Evolutionary conservation across 768 basidiomycete genomes (phyloP), one percentile per base, ranked within the genome.

Genomic region (Mycena amicta): DNA sequence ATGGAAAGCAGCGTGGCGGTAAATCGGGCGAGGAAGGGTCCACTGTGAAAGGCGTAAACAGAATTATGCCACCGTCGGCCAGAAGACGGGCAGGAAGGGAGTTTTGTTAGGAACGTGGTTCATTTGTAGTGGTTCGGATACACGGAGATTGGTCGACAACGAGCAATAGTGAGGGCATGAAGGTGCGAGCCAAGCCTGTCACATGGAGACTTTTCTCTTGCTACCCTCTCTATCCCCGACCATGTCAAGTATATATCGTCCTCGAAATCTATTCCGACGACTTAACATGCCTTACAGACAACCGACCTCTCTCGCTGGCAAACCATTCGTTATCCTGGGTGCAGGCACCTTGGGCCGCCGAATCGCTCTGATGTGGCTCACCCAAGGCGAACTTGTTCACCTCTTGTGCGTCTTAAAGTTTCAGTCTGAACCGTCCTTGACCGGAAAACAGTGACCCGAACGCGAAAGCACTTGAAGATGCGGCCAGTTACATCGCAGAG

Each of bases 331-430:
- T 2, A 28, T 63, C 12, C 52, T 60, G 5, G 59, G 62, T 8
- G 59, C 58, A 6, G 55, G 62, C 28, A 60, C 59, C 28, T 33
- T 63, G 25, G 59, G 59, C 1, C 62, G 62, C 16, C 62, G 62
- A 41, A 63, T 63, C 26, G 62, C 62, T 1, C 20, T 63, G 47
- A 63, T 60, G 59, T 63, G 62, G 62, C 61, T 63, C 15, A 63
- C 61, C 28, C 61, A 59, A 43, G 61, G 61, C 18, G 61, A 59
- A 45, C 47, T 31, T 4, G 61, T 63, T 6, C 61, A 63, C 50
- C 57, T 63, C 25, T 20, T 59, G 61, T 62, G 50, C 13, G 16
- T 18, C 23, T 47, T 3, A 12, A 1, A 45, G 3, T 28, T 18
- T 39, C 25, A 16, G 30, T 50, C 13, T 3, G 2, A 1, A 15